A percentile compares a stretch with the other conserved stretches of the same genome.
Evolutionary conservation across 768 basidiomycete species (phyloP).

Genomic region (Serendipita vermifera): DNA sequence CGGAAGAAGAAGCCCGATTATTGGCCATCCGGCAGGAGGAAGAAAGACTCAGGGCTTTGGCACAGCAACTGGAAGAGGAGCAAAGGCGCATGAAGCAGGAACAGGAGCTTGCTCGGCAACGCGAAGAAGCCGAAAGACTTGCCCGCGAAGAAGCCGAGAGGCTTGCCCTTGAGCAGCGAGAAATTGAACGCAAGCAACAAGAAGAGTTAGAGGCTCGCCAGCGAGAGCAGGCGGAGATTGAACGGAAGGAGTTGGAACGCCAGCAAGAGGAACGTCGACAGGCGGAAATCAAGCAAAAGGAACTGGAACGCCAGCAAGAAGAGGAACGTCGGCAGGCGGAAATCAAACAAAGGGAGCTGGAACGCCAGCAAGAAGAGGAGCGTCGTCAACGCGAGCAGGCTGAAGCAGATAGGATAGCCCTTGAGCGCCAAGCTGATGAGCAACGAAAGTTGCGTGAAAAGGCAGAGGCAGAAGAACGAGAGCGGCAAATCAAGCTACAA

Average conservation of each 20-base stretch:
- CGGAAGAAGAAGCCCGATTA: conserved; percentile 1
- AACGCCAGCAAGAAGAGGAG: conserved; percentile 24
- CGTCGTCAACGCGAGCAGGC: conserved; percentile 25
- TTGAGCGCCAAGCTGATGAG: conserved; percentile 18
- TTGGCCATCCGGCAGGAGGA: background rate
- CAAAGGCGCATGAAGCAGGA: conserved; percentile 19
- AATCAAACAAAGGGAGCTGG: conserved; percentile 18
- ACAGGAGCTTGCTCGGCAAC: conserved; percentile 14
- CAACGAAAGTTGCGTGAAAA: conserved; percentile 17
- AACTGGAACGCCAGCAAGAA: conserved; percentile 11
- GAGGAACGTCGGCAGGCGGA: conserved; percentile 10
- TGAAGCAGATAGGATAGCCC: conserved; percentile 22
- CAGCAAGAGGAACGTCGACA: conserved; percentile 16
- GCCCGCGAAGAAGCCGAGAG: conserved; percentile 16
- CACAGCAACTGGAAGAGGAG: conserved; percentile 18
- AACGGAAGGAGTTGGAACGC: conserved; percentile 20
- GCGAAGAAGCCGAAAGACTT: conserved; percentile 18
- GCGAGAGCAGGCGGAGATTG: conserved; percentile 13
- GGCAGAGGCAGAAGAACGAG: conserved; percentile 18
- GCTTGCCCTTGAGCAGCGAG: background rate
- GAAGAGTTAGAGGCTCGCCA: conserved; percentile 18
- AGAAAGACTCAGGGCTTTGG: background rate
- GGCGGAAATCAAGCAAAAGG: conserved; percentile 7
- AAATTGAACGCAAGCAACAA: background rate
- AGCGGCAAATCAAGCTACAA: conserved; percentile 18